Base-by-base conservation (phyloP, 768 basidiomycete genomes). In the Auricularia sp. region DNA sequence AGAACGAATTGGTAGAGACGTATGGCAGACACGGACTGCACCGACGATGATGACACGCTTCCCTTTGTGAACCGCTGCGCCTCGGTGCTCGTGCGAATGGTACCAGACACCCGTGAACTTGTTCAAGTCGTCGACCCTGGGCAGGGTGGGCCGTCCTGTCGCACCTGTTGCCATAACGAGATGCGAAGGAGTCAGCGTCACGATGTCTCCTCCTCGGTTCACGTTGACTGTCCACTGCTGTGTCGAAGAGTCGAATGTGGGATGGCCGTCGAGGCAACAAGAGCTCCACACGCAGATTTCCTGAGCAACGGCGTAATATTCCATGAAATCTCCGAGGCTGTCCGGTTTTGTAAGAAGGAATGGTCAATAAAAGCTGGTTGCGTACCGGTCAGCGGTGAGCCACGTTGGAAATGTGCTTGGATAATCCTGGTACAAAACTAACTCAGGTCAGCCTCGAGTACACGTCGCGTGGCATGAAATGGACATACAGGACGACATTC, bases 261-360 rank as follows among this genome's bases (percentile, higher is more conserved):
- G 76, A 7, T 64, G 66, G 0, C 77, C 74, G 1, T 74, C 63
- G 6, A 75, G 68, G 11, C 67, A 67, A 3, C 78, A 73, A 36
- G 71, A 70, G 12, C 75, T 79, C 80, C 81, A 82, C 3, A 81
- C 73, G 8, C 75, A 70, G 11, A 81, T 70, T 61, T 81, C 81
- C 65, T 79, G 79, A 3, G 72, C 69, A 3, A 68, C 62, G 1
- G 71, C 76, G 64, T 81, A 81, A 21, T 75, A 72, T 67, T 81
- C 78, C 14, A 81, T 63, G 78, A 78, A 81, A 68, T 77, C 72
- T 0, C 78, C 80, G 7, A 81, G 53, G 66, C 80, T 80, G 11
- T 10, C 11, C 47, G 18, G 6, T 10, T 51, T 18, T 12, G 16
- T 51, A 14, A 18, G 21, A 6, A 6, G 14, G 21, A 18, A 18